Evolutionary conservation across 2,329 filamentous ascomycete genomes (phyloP).

Genomic region (Epichloe aotearoae): DNA sequence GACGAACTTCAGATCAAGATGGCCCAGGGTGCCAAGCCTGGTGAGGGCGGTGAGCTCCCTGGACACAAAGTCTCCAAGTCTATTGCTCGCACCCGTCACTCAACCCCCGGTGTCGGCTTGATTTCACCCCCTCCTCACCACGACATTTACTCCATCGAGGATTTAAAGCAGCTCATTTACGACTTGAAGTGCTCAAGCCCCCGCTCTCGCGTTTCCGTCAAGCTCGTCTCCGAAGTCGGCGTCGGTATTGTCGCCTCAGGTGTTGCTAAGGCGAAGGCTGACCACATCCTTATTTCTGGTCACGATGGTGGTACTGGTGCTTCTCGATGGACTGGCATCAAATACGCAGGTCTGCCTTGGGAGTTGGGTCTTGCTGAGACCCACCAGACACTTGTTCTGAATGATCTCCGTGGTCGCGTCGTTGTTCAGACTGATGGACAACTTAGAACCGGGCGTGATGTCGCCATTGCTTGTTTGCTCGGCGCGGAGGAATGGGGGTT

Average conservation of each 20-base stretch:
- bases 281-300: slow-evolving; percentile 92
- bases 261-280: slow-evolving; percentile 94
- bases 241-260: slow-evolving; percentile 95
- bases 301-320: slow-evolving; percentile 96
- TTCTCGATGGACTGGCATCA: slow-evolving; percentile 96
- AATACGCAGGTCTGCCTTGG: slow-evolving; percentile 94
- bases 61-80: slow-evolving; percentile 93
- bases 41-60: slow-evolving; percentile 92
- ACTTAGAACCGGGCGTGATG: slow-evolving; percentile 79
- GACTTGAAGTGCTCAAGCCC: slow-evolving; percentile 95
- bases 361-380: slow-evolving; percentile 93
- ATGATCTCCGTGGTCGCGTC: slow-evolving; percentile 88
- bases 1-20: slow-evolving; percentile 99
- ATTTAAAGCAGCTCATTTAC: slow-evolving; percentile 95
- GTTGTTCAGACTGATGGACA: slow-evolving; percentile 96
- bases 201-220: slow-evolving; percentile 83
- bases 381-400: slow-evolving; percentile 89
- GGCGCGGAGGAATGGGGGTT: slow-evolving; percentile 99
- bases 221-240: slow-evolving; percentile 93
- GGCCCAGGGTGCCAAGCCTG: slow-evolving; percentile 95
- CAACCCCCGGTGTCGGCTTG: slow-evolving; percentile 82
- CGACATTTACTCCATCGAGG: slow-evolving; percentile 97
- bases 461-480: slow-evolving; percentile 86
- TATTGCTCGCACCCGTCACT: slow-evolving; percentile 89
- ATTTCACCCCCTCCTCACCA: slow-evolving; percentile 95